Base-by-base conservation (phyloP, 2,329 filamentous ascomycete genomes). In the Cytospora schulzeri region DNA sequence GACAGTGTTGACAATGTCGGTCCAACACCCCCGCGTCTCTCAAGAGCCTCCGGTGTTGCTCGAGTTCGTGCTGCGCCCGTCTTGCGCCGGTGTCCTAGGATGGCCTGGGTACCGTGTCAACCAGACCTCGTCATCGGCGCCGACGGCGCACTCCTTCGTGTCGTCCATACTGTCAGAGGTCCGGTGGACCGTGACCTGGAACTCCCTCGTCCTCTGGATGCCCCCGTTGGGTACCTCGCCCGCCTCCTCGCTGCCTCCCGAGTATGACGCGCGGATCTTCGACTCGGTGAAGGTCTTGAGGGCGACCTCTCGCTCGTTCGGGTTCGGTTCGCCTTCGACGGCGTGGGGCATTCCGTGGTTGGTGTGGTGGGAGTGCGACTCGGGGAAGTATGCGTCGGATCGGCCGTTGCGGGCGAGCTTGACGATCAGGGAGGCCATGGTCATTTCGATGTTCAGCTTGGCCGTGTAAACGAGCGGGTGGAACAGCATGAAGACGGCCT, bases 401-500 rank as follows among this genome's bases (percentile, higher is more conserved):
- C 41, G 41, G 26, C 24, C 48, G 55, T 22, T 62, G 11, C 64
- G 63, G 45, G 63, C 65, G 28, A 67, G 41, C n/a, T 65, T 67
- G 41, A 65, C 51, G 15, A 67, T 67, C 3, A 67, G 59, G 55
- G 41, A 52, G n/a, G 65, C 65, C 45, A 67, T 67, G 4, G 60
- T 65, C 65, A 67, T 67, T 26, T 67, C 65, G 55, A 67, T 67
- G 33, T 67, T 62, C 12, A 67, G n/a, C 51, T 67, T 64, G 15
- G 51, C 51, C 12, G 41, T 33, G 22, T 64, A 64, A 22, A 64
- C 62, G 8, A 64, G 56, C n/a, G 62, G 62, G 28, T 64, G 62
- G 62, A 64, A 64, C 9, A 64, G 57, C 26, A 64, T 64, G 52
- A 64, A 64, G 41, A 77, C 73, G 22, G 70, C 65, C 65, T 75